A percentile compares a stretch with the other conserved stretches of the same genome.
Conservation (phyloP, 768 basidiomycete species). For the Leccinum incarnatum region DNA sequence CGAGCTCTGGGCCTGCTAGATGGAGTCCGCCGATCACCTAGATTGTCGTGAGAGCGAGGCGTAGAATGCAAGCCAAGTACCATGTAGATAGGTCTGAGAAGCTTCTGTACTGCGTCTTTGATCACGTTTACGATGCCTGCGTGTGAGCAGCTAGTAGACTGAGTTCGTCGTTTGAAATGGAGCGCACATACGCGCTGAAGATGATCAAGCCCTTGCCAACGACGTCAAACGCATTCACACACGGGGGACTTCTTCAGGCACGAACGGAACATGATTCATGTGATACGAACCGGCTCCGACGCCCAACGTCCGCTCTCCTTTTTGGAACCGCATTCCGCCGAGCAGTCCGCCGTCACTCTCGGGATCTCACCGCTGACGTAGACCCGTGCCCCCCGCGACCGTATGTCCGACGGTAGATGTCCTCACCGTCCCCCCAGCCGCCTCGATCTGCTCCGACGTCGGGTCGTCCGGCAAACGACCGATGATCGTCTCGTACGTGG, state of each 20-base stretch:
- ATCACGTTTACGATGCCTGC: conserved; percentile 86
- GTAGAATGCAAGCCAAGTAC: conserved; percentile 31
- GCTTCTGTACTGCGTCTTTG: conserved; percentile 59
- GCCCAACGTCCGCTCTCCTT: conserved; percentile 22
- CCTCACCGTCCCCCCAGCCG: conserved; percentile 54
- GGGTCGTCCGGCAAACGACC: conserved; percentile 50
- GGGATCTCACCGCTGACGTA: conserved; percentile 84
- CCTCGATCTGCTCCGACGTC: conserved; percentile 61
- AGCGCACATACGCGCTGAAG: conserved; percentile 70
- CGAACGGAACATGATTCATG: background rate
- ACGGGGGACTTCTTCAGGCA: background rate
- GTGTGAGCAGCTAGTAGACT: conserved; percentile 54
- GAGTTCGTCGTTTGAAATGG: background rate
- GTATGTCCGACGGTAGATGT: conserved; percentile 58
- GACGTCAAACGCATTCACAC: conserved; percentile 56
- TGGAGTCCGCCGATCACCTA: conserved; percentile 82
- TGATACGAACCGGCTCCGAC: conserved; percentile 47
- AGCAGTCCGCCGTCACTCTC: conserved; percentile 62
- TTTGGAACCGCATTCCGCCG: conserved; percentile 63
- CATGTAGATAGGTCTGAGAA: conserved; percentile 75
- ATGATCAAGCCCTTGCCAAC: conserved; percentile 78
- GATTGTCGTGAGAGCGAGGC: background rate
- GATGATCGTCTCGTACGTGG: too few relatives aligned
- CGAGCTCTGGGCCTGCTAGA: conserved; percentile 69
- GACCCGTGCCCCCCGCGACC: conserved; percentile 56